Conservation (phyloP, 805 yeast species). For the Citeromyces matritensis region DNA sequence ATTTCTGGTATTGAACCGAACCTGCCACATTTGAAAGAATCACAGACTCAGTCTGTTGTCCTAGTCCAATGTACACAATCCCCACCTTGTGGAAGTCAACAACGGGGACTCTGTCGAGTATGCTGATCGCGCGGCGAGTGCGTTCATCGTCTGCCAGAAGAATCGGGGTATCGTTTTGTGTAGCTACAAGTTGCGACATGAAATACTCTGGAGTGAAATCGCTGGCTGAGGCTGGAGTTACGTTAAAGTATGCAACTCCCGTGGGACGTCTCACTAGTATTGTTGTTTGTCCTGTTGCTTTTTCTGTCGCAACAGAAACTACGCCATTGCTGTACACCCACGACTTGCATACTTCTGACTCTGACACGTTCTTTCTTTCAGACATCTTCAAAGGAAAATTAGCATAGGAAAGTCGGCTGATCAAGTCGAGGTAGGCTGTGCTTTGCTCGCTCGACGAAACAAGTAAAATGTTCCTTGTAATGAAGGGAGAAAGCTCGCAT, state of each 20-base stretch:
- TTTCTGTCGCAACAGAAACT: conserved; percentile 37
- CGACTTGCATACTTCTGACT: too few relatives aligned
- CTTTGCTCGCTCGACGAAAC: conserved; percentile 27
- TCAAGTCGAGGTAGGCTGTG: conserved; percentile 50
- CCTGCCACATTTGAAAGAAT: conserved; percentile 54
- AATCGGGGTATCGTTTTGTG: conserved; percentile 5
- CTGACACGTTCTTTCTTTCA: too few relatives aligned
- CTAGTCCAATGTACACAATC: conserved; percentile 55
- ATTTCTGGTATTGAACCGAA: conserved; percentile 43
- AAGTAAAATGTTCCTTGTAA: conserved; percentile 37
- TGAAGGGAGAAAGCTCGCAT: conserved; percentile 41
- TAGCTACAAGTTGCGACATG: conserved; percentile 7
- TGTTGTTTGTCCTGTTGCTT: conserved; percentile 31
- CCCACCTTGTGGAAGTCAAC: conserved; percentile 73
- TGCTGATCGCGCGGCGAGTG: conserved; percentile 35
- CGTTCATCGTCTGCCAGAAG: conserved; percentile 14
- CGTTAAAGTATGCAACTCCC: conserved; percentile 33
- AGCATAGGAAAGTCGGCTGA: too few relatives aligned
- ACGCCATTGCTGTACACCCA: too few relatives aligned
- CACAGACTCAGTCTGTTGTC: conserved; percentile 47
- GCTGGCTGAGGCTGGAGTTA: conserved; percentile 8
- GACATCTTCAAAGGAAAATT: too few relatives aligned
- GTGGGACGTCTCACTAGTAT: conserved; percentile 52
- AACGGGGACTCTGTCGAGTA: conserved; percentile 64
- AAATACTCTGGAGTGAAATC: conserved; percentile 9